phyloP scores from a whole-genome alignment of 2,329 filamentous ascomycete species.

The Cladosporium sp. region DNA sequence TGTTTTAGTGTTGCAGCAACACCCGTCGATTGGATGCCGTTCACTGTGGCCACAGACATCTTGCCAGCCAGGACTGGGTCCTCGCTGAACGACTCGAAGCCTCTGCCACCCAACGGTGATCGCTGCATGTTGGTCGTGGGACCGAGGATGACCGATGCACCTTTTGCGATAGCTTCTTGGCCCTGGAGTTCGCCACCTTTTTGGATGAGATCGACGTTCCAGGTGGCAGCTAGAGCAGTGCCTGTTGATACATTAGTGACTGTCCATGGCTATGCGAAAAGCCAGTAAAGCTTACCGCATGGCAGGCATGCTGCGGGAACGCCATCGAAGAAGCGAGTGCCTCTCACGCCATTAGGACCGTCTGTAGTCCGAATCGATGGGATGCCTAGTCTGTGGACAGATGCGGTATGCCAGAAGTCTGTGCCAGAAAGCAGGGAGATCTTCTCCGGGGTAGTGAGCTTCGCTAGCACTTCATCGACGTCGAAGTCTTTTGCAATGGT shows the following conservation, averaged over 20 bases:
- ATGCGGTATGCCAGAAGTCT: slow-evolving; percentile 70
- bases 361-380: slow-evolving; percentile 67
- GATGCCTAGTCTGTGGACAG: slow-evolving; percentile 60
- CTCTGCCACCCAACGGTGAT: slow-evolving; percentile 63
- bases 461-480: slow-evolving; percentile 32
- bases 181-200: slow-evolving; percentile 31
- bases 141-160: slow-evolving; percentile 32
- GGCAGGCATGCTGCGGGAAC: slow-evolving; percentile 70
- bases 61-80: slow-evolving; percentile 77
- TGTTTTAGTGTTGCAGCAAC: slow-evolving; percentile 79
- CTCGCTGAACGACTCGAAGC: slow-evolving; percentile 85
- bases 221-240: slow-evolving; percentile 32
- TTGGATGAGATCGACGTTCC: slow-evolving; percentile 30
- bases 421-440: slow-evolving; percentile 40
- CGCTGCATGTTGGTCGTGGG: slow-evolving; percentile 33
- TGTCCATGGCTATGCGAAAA: neutral
- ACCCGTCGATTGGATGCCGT: slow-evolving; percentile 68
- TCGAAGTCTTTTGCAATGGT: slow-evolving; percentile 28
- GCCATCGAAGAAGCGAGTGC: slow-evolving; percentile 68
- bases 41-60: slow-evolving; percentile 61
- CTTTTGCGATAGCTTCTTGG: slow-evolving; percentile 32
- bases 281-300: slow-evolving; percentile 53
- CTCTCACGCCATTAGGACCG: slow-evolving; percentile 69
- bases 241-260: neutral
- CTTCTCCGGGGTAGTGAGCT: slow-evolving; percentile 35